A percentile compares a stretch with the other conserved stretches of the same genome.
These are phyloP conservation scores for Tillandsia fasciculata DNA, from an alignment of 176 grass and related monocot genomes.

Conservation along the genomic window DNA sequence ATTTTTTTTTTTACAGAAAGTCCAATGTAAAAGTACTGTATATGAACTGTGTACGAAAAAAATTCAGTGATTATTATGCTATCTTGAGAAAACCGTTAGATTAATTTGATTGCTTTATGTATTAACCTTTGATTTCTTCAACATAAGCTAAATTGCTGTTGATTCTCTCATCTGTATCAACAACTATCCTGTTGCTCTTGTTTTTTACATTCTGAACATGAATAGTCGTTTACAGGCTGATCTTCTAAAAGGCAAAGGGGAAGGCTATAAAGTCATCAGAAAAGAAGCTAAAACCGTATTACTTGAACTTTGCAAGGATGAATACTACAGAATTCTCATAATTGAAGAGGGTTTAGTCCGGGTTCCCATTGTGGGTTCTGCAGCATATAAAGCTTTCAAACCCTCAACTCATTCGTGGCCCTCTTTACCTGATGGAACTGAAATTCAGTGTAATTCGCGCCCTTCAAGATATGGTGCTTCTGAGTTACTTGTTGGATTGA, in stretches of 20 bases:
- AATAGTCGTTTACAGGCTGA: slow-evolving; percentile 26
- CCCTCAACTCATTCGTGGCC: slow-evolving; percentile 64
- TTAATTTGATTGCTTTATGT: not conserved
- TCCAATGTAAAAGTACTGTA: not conserved
- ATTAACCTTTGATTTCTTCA: not conserved
- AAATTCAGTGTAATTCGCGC: slow-evolving; percentile 39
- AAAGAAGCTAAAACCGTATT: slow-evolving; percentile 54
- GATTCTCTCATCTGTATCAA: not conserved
- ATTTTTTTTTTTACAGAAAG: not conserved
- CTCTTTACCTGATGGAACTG: slow-evolving; percentile 55
- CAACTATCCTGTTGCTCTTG: not conserved
- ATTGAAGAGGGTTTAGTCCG: slow-evolving; percentile 53
- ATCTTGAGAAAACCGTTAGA: not conserved
- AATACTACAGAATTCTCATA: slow-evolving; percentile 40
- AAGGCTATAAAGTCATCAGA: slow-evolving; percentile 47
- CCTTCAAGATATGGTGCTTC: slow-evolving; percentile 72
- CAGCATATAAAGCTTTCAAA: slow-evolving; percentile 51
- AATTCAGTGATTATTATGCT: not conserved
- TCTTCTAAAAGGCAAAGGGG: slow-evolving; percentile 40
- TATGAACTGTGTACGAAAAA: not conserved
- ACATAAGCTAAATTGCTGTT: not conserved
- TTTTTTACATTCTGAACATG: not conserved
- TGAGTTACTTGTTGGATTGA: slow-evolving; percentile 64
- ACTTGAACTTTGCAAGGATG: slow-evolving; percentile 42
- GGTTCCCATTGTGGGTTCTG: slow-evolving; percentile 51